Evolutionary conservation across 805 yeast genomes (phyloP).

Genomic region (Candida silvicultrix): DNA sequence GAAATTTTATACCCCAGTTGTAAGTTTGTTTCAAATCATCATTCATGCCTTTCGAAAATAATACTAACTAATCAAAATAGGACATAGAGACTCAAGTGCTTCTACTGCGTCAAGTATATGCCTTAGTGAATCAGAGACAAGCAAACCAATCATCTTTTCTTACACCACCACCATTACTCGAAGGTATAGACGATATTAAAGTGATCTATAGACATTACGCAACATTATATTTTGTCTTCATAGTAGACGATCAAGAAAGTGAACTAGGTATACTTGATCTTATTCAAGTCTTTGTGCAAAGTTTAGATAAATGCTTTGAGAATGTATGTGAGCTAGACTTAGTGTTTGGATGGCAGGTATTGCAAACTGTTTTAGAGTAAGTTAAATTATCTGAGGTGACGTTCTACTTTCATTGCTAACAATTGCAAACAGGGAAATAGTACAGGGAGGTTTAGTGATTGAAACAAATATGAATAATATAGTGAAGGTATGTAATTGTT

Average conservation of each 20-base stretch:
- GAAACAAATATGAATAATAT: slow-evolving; percentile 82
- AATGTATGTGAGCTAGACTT: slow-evolving; percentile 94
- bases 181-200: slow-evolving; percentile 66
- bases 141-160: slow-evolving; percentile 81
- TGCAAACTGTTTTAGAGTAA: slow-evolving; percentile 75
- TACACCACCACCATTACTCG: slow-evolving; percentile 74
- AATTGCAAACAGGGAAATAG: slow-evolving; percentile 48
- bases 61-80: slow-evolving; percentile 9
- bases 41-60: not conserved
- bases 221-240: slow-evolving; percentile 89
- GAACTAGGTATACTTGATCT: slow-evolving; percentile 91
- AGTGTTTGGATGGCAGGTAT: slow-evolving; percentile 98
- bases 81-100: slow-evolving; percentile 78
- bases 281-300: slow-evolving; percentile 95
- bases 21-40: slow-evolving; percentile 9
- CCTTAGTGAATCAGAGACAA: slow-evolving; percentile 63
- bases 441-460: slow-evolving; percentile 97
- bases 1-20: slow-evolving; percentile 86
- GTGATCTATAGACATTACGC: slow-evolving; percentile 95
- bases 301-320: slow-evolving; percentile 85
- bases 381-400: slow-evolving; percentile 3
- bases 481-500: slow-evolving; percentile 49
- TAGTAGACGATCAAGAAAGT: slow-evolving; percentile 93
- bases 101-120: slow-evolving; percentile 76
- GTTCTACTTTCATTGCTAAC: slow-evolving; percentile 7